phyloP scores from a whole-genome alignment of 345 rosid species.

The Salix purpurea region DNA sequence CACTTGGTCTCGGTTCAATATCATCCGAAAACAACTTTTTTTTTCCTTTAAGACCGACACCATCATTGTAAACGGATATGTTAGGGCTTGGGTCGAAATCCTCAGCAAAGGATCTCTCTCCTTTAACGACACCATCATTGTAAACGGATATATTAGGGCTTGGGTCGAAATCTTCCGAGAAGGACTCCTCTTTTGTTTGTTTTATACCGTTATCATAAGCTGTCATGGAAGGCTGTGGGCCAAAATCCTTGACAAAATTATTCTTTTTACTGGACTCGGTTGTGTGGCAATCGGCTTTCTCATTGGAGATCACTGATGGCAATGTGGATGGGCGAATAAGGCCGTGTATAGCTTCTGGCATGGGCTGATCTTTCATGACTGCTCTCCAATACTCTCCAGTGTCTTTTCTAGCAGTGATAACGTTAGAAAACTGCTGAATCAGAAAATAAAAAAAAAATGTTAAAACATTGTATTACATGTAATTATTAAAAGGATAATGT shows the following conservation, averaged over 20 bases:
- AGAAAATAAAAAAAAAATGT: background rate
- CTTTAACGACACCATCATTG: background rate
- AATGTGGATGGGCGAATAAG: no score
- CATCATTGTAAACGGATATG: background rate
- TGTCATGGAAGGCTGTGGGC: no score
- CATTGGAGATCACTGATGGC: background rate
- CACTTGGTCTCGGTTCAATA: constrained; percentile 7
- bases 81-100: constrained; percentile 17
- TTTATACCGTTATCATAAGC: no score
- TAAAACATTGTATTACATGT: no score
- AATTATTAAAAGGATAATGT: no score
- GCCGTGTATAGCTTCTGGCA: constrained; percentile 16
- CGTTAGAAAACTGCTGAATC: constrained; percentile 1
- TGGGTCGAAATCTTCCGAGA: background rate
- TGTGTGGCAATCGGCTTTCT: background rate
- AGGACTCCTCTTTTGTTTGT: background rate
- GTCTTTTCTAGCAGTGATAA: constrained; percentile 24
- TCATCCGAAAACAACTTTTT: no score
- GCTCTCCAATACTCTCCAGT: constrained; percentile 27
- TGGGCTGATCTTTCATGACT: constrained; percentile 23
- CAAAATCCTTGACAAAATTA: background rate
- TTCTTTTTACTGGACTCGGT: background rate
- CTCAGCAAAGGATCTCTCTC: background rate
- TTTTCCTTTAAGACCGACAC: no score
- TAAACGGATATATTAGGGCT: background rate